Base-by-base conservation (phyloP, 129 eudicot genomes). In the Heracleum sosnowskyi region DNA sequence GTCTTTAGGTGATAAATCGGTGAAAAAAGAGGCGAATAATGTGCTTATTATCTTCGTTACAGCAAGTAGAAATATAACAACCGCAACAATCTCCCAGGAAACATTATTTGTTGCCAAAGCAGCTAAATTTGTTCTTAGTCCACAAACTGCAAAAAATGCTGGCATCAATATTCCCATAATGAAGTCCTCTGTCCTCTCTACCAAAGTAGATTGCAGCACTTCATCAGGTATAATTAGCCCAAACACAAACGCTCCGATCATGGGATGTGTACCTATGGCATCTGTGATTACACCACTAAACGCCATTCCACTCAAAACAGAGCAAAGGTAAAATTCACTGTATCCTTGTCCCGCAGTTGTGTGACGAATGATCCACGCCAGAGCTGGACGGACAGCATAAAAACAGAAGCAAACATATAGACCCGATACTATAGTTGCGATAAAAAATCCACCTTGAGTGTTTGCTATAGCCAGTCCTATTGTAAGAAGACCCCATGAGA, bases 171-270 rank as follows among this genome's bases (percentile, higher is more conserved):
- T 76, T 17, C 83, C 91, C 73, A 77, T 12, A 35, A 90, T 83
- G 57, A 88, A 87, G 47, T 85, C 94, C 46, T 85, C 94, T 35
- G 85, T 76, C 80, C 80, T 87, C 11, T 83, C 89, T 15, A 85
- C 77, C 62, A 90, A 29, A 2, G 88, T 73, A 29, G 81, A 81
- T 31, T 86, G 80, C n/a, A 90, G 85, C 37, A 83, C 80, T 39
- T 88, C 88, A 78, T 82, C 78, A 18, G 94, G 94, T 79, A 90
- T 80, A 28, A 83, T 31, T 31, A 85, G 79, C 3, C 94, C 94
- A 31, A 85, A 83, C 31, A 90, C n/a, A 46, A 87, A 87, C 0
- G 91, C 91, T 16, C 94, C 94, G 24, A 90, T 75, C 79, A 87
- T 83, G 1, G 91, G 87, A 37, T 90, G 90, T 20, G 94, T 85